phyloP scores from a whole-genome alignment of 2,329 filamentous ascomycete genomes.

The Microsporum ferrugineum region DNA sequence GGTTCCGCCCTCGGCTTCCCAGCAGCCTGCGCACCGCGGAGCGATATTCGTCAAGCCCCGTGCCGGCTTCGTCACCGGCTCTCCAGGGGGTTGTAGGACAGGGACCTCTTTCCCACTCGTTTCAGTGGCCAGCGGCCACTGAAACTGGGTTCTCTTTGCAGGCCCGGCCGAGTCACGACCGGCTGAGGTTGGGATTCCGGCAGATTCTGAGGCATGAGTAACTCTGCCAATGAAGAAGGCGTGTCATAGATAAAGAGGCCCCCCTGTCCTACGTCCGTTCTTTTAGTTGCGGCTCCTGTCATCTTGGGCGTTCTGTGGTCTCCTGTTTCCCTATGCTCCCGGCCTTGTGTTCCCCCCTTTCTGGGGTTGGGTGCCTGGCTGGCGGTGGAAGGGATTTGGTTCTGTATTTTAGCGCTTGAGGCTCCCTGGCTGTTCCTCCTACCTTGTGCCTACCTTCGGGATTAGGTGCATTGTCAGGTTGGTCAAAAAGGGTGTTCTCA shows the following conservation, averaged over 20 bases:
- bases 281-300: constrained; percentile 5
- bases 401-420: constrained; percentile 1
- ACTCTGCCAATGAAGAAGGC: background rate
- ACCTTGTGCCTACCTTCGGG: background rate
- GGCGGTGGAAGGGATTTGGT: constrained; percentile 1
- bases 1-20: constrained; percentile 34
- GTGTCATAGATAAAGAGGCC: background rate
- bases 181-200: background rate
- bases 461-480: background rate
- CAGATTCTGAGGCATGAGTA: background rate
- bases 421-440: background rate
- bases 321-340: background rate
- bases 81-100: background rate
- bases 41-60: constrained; percentile 10
- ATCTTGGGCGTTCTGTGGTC: constrained; percentile 4
- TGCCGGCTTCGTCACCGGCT: constrained; percentile 2
- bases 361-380: background rate
- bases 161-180: background rate
- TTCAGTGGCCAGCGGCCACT: constrained; percentile 4
- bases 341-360: background rate
- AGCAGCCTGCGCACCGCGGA: constrained; percentile 21
- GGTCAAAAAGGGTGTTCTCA: background rate
- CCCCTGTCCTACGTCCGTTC: constrained; percentile 2
- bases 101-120: constrained; percentile 3
- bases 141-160: background rate